Percentiles rank a stretch among this genome's conserved stretches.
phyloP scores from a whole-genome alignment of 1,284 basidiomycete genomes.

The Heliocybe sulcata region DNA sequence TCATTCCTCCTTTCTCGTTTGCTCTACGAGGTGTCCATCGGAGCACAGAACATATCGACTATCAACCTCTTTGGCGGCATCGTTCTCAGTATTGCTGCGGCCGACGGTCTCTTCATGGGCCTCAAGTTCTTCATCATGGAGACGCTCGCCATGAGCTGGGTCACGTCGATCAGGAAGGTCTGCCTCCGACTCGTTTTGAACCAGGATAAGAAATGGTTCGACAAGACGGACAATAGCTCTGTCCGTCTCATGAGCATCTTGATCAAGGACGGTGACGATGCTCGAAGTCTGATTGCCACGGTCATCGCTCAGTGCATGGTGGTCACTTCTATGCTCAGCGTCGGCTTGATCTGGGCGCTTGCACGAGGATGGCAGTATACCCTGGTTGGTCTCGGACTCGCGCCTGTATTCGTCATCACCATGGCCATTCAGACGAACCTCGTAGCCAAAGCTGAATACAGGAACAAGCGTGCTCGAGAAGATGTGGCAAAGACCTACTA shows the following conservation, averaged over 20 bases:
- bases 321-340: constrained; percentile 72
- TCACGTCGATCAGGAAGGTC: constrained; percentile 53
- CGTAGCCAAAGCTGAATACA: constrained; percentile 64
- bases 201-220: constrained; percentile 93
- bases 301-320: constrained; percentile 72
- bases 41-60: constrained; percentile 50
- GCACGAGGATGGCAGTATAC: constrained; percentile 90
- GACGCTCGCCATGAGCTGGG: constrained; percentile 70
- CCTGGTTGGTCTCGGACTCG: constrained; percentile 82
- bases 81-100: constrained; percentile 65
- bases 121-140: constrained; percentile 78
- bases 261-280: constrained; percentile 91
- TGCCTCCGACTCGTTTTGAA: constrained; percentile 59
- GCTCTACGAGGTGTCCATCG: constrained; percentile 72
- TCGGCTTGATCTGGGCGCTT: constrained; percentile 87
- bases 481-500: constrained; percentile 83
- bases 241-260: constrained; percentile 71
- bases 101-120: constrained; percentile 71
- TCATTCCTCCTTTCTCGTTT: constrained; percentile 84
- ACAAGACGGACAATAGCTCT: constrained; percentile 58
- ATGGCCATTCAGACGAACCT: constrained; percentile 71
- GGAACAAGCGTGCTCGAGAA: constrained; percentile 83
- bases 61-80: constrained; percentile 68
- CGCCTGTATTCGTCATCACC: constrained; percentile 73
- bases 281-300: constrained; percentile 69